Evolutionary conservation across 2,329 filamentous ascomycete species (phyloP), one percentile per base, ranked within the genome.

Genomic region (Claviceps arundinis): DNA sequence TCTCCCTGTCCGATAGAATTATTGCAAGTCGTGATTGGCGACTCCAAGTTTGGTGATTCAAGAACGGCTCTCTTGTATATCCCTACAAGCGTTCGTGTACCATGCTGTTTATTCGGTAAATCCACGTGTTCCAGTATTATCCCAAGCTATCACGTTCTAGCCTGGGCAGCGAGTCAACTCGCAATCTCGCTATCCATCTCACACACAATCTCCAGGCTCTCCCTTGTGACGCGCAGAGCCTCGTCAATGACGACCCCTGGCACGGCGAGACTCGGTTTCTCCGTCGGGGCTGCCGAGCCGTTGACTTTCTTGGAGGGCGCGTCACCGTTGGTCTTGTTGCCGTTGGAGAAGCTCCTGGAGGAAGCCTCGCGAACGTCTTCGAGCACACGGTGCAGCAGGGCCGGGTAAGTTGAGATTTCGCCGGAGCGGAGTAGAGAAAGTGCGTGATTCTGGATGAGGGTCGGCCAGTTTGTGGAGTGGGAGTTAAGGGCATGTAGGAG

Each of bases 401-500:
- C 73, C 2, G 80, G 80, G 62, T 82, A 84, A 5, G 75, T 81
- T 22, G 72, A 73, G 48, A 74, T 72, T 55, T 82, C 76, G 64
- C 78, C 78, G 45, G 72, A 75, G 56, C 80, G 80, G 24, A 84
- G 74, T 57, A 84, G 75, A 19, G 72, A 58, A 37, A 83, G 73
- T 41, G 80, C 81, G 65, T 82, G 80, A 51, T 68, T 65, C 60
- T 83, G 78, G 56, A 84, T 69, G 48, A 69, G 60, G 11, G 80
- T 80, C 2, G 80, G 80, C 80, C 81, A 84, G 70, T 84, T 81
- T 56, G 74, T 68, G 4, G 70, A 64, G 66, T 82, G 71, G 48
- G 80, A 69, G 64, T 84, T 71, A 50, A 84, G 76, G 55, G 76
- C 65, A 67, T 84, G 80, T 43, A 83, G 75, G 61, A 84, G 75